Percentiles rank a stretch among this genome's conserved stretches.
phyloP scores from a whole-genome alignment of 1,284 basidiomycete species.

The Rhodotorula sp. region DNA sequence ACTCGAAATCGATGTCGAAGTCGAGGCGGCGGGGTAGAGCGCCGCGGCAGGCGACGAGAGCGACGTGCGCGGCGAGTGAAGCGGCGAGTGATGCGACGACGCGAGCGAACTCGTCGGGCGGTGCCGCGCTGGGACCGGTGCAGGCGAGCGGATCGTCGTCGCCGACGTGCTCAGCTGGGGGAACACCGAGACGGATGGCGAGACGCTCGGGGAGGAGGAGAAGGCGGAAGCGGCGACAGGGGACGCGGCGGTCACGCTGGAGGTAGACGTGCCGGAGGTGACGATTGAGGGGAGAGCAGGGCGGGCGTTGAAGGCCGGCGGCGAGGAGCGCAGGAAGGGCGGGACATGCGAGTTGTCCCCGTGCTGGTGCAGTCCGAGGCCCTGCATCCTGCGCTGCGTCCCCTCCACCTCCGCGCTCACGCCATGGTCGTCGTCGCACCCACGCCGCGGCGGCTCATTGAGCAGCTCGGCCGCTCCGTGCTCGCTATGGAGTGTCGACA shows the following conservation, averaged over 20 bases:
- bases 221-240: background rate
- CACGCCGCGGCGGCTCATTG: background rate
- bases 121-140: background rate
- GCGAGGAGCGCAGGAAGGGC: background rate
- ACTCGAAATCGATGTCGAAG: too few species aligned
- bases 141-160: background rate
- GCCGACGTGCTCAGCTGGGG: background rate
- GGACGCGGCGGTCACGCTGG: background rate
- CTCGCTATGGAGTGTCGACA: background rate
- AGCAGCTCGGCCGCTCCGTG: background rate
- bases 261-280: background rate
- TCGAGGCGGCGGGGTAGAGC: background rate
- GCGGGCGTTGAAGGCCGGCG: background rate
- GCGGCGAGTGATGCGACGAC: too few species aligned
- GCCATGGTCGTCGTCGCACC: background rate
- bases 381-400: background rate
- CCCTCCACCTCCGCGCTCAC: background rate
- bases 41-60: background rate
- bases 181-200: background rate
- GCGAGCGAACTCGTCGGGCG: background rate
- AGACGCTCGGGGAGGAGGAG: too few species aligned
- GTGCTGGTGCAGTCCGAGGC: background rate
- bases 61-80: background rate
- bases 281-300: background rate
- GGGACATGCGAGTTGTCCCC: background rate